A percentile compares a stretch with the other conserved stretches of the same genome.
Conservation (phyloP, 2,329 filamentous ascomycete species). For the Aspergillus fischeri region DNA sequence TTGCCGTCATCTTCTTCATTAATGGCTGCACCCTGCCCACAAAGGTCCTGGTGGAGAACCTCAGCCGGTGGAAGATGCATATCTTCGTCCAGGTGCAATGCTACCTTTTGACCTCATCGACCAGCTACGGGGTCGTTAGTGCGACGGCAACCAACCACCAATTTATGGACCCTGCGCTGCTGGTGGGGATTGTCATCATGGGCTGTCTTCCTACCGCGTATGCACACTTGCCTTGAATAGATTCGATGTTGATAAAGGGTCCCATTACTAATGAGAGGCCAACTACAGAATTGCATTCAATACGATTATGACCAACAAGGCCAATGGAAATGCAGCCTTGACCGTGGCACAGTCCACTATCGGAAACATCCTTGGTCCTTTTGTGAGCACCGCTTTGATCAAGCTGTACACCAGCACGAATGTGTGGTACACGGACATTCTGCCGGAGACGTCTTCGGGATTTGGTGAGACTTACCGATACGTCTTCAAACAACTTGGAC, state of each 20-base stretch:
- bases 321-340: conserved; percentile 58
- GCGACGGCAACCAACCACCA: conserved; percentile 37
- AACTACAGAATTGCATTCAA: conserved; percentile 53
- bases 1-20: conserved; percentile 62
- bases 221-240: neutral
- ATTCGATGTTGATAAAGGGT: neutral
- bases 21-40: conserved; percentile 62
- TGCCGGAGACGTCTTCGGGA: conserved; percentile 36
- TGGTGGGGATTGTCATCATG: conserved; percentile 59
- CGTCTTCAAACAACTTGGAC: conserved; percentile 60
- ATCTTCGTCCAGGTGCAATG: conserved; percentile 60
- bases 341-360: conserved; percentile 61
- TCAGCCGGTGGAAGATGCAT: conserved; percentile 59
- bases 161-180: conserved; percentile 56
- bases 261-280: neutral
- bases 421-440: conserved; percentile 48
- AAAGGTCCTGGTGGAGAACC: conserved; percentile 41
- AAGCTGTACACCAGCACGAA: conserved; percentile 56
- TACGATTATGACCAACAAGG: conserved; percentile 60
- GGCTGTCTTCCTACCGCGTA: conserved; percentile 59
- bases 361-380: conserved; percentile 61
- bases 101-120: conserved; percentile 57
- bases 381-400: conserved; percentile 59
- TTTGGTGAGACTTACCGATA: conserved; percentile 53
- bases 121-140: conserved; percentile 51